Percentiles rank a stretch among this genome's conserved stretches.
Conservation (phyloP, 768 basidiomycete genomes). For the Steccherinum ochraceum region DNA sequence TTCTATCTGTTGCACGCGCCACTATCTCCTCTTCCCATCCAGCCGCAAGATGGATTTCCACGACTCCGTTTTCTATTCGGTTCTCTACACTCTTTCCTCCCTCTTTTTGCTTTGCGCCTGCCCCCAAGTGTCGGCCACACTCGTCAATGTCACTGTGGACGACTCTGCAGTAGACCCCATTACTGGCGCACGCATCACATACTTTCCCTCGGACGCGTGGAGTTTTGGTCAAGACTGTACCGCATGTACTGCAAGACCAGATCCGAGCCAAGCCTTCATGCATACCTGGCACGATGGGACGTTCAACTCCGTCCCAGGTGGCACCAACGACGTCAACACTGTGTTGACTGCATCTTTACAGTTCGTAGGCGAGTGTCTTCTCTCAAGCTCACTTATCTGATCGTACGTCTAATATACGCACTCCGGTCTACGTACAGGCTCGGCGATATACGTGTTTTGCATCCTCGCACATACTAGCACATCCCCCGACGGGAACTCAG, state of each 20-base stretch:
- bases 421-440: conserved; percentile 23
- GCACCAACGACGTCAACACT: background rate
- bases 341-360: conserved; percentile 6
- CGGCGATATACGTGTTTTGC: conserved; percentile 40
- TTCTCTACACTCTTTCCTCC: background rate
- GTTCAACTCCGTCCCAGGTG: background rate
- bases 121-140: conserved; percentile 2
- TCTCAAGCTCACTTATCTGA: background rate
- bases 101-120: background rate
- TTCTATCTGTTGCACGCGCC: background rate
- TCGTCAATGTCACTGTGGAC: conserved; percentile 37
- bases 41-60: background rate
- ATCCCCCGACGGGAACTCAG: conserved; percentile 22
- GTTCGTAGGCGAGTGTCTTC: conserved; percentile 9
- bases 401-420: background rate
- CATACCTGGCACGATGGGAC: conserved; percentile 33
- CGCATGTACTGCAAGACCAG: conserved; percentile 22
- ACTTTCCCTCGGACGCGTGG: conserved; percentile 30
- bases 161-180: conserved; percentile 28
- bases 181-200: conserved; percentile 26
- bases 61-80: background rate
- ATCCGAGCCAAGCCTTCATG: conserved; percentile 11
- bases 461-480: conserved; percentile 22
- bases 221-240: conserved; percentile 20
- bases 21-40: background rate